Percentiles rank a stretch among this genome's conserved stretches.
Evolutionary conservation across 106 monocot genomes (phyloP).

Genomic region (Acorus gramineus): DNA sequence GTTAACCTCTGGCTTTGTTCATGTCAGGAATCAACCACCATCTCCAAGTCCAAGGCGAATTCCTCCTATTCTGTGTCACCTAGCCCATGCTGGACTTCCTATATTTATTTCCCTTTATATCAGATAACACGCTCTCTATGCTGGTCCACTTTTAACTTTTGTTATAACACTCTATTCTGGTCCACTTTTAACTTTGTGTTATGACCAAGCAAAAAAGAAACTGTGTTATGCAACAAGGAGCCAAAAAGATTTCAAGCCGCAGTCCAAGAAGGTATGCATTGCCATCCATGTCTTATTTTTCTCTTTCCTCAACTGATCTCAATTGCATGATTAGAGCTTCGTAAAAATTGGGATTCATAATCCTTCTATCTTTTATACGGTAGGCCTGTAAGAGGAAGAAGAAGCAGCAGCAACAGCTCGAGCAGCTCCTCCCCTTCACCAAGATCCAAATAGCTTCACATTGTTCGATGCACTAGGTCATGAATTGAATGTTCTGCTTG

Average conservation of each 20-base stretch:
- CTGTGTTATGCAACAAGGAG: constrained; percentile 34
- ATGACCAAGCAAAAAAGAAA: no score
- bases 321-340: no score
- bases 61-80: constrained; percentile 88
- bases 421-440: constrained; percentile 51
- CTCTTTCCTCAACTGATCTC: no score
- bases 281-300: neutral
- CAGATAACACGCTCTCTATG: neutral
- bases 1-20: neutral
- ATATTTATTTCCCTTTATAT: neutral
- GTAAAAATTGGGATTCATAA: neutral
- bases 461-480: no score
- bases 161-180: neutral
- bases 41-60: constrained; percentile 34
- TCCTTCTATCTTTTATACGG: neutral
- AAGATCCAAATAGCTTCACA: constrained; percentile 7
- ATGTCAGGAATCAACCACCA: constrained; percentile 49
- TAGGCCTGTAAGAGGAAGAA: constrained; percentile 53
- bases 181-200: constrained; percentile 2
- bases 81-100: constrained; percentile 39
- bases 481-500: no score
- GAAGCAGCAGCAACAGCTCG: constrained; percentile 41
- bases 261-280: constrained; percentile 68
- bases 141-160: neutral
- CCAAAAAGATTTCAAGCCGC: constrained; percentile 62